Evolutionary conservation across 345 rosid species (phyloP).

Genomic region (Populus nigra): DNA sequence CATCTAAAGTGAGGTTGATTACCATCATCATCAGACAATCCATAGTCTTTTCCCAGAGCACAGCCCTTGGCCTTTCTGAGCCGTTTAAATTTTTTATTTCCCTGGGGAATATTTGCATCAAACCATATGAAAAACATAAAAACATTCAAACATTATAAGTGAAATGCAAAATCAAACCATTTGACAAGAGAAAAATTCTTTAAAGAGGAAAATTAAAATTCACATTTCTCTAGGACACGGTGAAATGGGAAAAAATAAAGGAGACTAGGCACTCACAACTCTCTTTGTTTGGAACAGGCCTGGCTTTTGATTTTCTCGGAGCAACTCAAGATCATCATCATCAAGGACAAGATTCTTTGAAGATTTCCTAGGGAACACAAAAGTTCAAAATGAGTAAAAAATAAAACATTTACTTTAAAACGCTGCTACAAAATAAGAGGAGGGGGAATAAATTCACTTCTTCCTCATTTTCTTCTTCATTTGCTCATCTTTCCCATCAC

Average conservation of each 20-base stretch:
- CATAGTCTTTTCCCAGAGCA: background rate
- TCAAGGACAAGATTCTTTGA: constrained; percentile 9
- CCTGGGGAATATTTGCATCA: background rate
- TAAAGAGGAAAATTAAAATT: background rate
- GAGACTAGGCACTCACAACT: constrained; percentile 5
- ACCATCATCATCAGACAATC: background rate
- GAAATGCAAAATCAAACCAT: background rate
- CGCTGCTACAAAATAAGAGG: background rate
- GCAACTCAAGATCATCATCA: constrained; percentile 15
- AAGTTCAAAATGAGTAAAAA: background rate
- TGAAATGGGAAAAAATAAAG: background rate
- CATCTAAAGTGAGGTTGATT: no score
- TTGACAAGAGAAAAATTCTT: background rate
- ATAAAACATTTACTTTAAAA: background rate
- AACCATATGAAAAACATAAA: background rate
- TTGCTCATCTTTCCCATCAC: background rate
- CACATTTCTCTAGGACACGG: background rate
- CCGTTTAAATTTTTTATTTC: constrained; percentile 6
- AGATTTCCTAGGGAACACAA: constrained; percentile 1
- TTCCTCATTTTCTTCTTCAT: constrained; percentile 9
- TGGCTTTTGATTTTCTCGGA: constrained; percentile 4
- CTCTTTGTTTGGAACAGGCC: background rate
- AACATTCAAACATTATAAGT: background rate
- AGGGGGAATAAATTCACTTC: background rate
- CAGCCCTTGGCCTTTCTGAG: background rate